Evolutionary conservation across 2,329 filamentous ascomycete genomes (phyloP).

Genomic region (Corniculantispora saksenae): DNA sequence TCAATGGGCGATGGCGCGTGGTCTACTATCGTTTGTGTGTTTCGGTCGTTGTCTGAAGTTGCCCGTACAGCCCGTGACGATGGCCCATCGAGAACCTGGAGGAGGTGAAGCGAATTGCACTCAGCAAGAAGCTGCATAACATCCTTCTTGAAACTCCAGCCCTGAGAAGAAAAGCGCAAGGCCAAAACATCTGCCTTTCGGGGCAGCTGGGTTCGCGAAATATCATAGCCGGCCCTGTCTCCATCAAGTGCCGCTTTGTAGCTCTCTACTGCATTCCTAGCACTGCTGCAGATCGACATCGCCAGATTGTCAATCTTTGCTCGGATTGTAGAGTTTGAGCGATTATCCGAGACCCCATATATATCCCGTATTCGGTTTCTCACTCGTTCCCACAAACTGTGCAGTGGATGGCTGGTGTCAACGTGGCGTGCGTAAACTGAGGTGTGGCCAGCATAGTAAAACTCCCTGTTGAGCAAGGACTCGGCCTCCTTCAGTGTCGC

Average conservation of each 20-base stretch:
- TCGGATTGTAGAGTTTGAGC: too few relatives aligned
- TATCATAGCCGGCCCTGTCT: background rate
- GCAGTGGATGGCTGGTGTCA: background rate
- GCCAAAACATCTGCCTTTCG: background rate
- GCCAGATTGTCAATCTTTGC: too few relatives aligned
- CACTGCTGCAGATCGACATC: too few relatives aligned
- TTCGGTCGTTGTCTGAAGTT: too few relatives aligned
- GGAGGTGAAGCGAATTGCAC: background rate
- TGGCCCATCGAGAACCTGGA: background rate
- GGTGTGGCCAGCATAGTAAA: background rate
- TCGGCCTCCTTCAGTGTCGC: too few relatives aligned
- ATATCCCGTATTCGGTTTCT: background rate
- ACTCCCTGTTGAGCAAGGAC: background rate
- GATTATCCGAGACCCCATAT: background rate
- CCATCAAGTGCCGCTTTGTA: too few relatives aligned
- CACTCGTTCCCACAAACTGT: background rate
- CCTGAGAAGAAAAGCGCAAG: background rate
- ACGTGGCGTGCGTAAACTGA: background rate
- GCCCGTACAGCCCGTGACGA: too few relatives aligned
- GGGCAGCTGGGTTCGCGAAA: background rate
- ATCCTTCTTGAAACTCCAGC: background rate
- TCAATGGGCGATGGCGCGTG: too few relatives aligned
- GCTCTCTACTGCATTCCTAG: too few relatives aligned
- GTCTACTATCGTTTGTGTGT: too few relatives aligned
- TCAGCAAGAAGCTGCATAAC: background rate